These are phyloP conservation scores for Mallotus nudiflorus DNA, from an alignment of 345 rosid genomes.

Conservation along the genomic window DNA sequence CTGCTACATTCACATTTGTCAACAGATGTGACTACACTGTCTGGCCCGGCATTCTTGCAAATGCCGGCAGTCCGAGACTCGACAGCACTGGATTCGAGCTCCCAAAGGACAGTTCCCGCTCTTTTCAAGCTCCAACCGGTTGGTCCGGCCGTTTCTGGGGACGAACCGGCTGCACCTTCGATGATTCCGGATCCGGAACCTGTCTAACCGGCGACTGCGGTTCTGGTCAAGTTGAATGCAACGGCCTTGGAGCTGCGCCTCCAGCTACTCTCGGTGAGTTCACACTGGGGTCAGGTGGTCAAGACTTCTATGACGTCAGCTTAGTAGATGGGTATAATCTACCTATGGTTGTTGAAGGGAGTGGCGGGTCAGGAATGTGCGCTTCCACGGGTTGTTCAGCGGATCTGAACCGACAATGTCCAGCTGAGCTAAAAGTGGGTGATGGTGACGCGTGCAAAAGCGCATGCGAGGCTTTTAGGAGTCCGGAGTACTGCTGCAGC, in stretches of 20 bases:
- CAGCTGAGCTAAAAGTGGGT: constrained; percentile 64
- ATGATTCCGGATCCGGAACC: constrained; percentile 29
- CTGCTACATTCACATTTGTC: constrained; percentile 30
- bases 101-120: constrained; percentile 24
- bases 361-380: constrained; percentile 79
- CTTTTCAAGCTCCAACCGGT: constrained; percentile 33
- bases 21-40: constrained; percentile 35
- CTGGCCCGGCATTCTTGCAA: constrained; percentile 37
- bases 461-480: constrained; percentile 91
- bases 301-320: constrained; percentile 91
- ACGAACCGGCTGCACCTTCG: constrained; percentile 32
- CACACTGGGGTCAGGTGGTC: constrained; percentile 52
- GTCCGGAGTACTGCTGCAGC: constrained; percentile 93
- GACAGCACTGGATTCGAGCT: constrained; percentile 38
- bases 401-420: constrained; percentile 81
- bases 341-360: constrained; percentile 73
- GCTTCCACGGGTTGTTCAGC: constrained; percentile 72
- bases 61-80: constrained; percentile 37
- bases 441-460: constrained; percentile 81
- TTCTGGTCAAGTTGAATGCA: constrained; percentile 35
- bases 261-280: constrained; percentile 40
- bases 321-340: constrained; percentile 94
- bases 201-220: constrained; percentile 38
- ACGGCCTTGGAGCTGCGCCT: constrained; percentile 36
- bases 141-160: constrained; percentile 44